These are phyloP conservation scores for Exophiala bonariae DNA, from an alignment of 2,329 filamentous ascomycete genomes.

Conservation along the genomic window DNA sequence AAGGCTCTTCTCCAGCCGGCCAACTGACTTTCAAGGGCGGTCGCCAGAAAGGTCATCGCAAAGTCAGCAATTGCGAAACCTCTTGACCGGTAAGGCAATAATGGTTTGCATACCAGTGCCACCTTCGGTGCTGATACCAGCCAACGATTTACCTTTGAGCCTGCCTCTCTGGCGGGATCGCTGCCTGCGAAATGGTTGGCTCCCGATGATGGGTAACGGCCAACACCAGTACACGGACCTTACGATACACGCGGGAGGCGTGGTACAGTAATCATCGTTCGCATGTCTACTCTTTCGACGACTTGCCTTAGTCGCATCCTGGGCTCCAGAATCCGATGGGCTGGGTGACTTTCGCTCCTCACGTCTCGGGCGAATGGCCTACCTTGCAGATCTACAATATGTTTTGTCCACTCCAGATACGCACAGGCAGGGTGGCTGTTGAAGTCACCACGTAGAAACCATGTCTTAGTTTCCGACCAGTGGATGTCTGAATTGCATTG, in stretches of 20 bases:
- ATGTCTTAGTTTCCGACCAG: too few relatives aligned
- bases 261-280: not conserved
- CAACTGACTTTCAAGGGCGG: not conserved
- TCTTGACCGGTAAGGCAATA: not conserved
- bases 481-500: too few relatives aligned
- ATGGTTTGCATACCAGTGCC: not conserved
- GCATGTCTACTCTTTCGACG: not conserved
- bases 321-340: not conserved
- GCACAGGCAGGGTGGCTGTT: too few relatives aligned
- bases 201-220: not conserved
- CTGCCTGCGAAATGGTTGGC: conserved; percentile 1
- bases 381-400: not conserved
- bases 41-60: too few relatives aligned
- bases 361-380: not conserved
- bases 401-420: too few relatives aligned
- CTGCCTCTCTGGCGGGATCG: not conserved
- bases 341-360: too few relatives aligned
- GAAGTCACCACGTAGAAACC: too few relatives aligned
- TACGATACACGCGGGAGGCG: not conserved
- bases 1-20: too few relatives aligned
- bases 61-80: too few relatives aligned
- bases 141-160: not conserved
- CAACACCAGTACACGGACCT: not conserved
- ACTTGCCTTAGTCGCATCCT: not conserved
- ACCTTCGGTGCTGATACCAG: not conserved